Percentiles rank a stretch among this genome's conserved stretches.
These are phyloP conservation scores for Wallacemonas rigidus DNA, from an alignment of 208 protist genomes.

Conservation along the genomic window DNA sequence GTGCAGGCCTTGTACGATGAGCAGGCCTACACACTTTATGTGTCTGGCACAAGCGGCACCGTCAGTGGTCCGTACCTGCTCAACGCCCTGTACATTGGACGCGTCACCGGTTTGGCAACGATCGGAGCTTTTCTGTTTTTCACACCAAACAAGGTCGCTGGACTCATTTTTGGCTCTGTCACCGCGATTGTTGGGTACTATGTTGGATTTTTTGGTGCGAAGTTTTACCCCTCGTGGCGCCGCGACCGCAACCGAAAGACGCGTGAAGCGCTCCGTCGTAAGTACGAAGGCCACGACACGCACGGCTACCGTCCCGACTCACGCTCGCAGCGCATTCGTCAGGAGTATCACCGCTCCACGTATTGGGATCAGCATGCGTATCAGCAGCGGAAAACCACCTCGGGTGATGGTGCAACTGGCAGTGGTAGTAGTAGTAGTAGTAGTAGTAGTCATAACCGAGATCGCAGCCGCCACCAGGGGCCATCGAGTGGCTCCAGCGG, in stretches of 20 bases:
- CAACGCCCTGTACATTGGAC: slow-evolving; percentile 72
- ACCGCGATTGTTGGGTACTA: slow-evolving; percentile 62
- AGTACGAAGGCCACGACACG: slow-evolving; percentile 38
- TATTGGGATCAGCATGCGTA: slow-evolving; percentile 86
- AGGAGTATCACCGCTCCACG: slow-evolving; percentile 76
- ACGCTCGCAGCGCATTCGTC: slow-evolving; percentile 54
- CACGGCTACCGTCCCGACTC: slow-evolving; percentile 56
- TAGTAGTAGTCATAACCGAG: not conserved
- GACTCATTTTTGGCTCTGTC: slow-evolving; percentile 49
- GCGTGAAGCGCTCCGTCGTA: slow-evolving; percentile 40
- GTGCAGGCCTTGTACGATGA: slow-evolving; percentile 77
- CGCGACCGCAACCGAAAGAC: slow-evolving; percentile 54
- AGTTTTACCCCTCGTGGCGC: slow-evolving; percentile 48
- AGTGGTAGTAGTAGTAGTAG: not conserved
- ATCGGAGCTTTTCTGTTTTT: slow-evolving; percentile 38
- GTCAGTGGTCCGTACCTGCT: slow-evolving; percentile 79
- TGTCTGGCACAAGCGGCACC: slow-evolving; percentile 58
- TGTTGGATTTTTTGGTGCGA: slow-evolving; percentile 61
- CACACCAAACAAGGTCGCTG: slow-evolving; percentile 71
- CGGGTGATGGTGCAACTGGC: not conserved
- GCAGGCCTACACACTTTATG: slow-evolving; percentile 81
- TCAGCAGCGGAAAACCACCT: slow-evolving; percentile 26
- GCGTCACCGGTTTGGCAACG: slow-evolving; percentile 37
- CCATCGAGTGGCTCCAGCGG: slow-evolving; percentile 1
- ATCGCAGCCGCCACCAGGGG: no score